Percentiles rank a stretch among this genome's conserved stretches.
These are phyloP conservation scores for Dendrocalamus sinicus DNA, from an alignment of 176 grass and related monocot species.

Conservation along the genomic window DNA sequence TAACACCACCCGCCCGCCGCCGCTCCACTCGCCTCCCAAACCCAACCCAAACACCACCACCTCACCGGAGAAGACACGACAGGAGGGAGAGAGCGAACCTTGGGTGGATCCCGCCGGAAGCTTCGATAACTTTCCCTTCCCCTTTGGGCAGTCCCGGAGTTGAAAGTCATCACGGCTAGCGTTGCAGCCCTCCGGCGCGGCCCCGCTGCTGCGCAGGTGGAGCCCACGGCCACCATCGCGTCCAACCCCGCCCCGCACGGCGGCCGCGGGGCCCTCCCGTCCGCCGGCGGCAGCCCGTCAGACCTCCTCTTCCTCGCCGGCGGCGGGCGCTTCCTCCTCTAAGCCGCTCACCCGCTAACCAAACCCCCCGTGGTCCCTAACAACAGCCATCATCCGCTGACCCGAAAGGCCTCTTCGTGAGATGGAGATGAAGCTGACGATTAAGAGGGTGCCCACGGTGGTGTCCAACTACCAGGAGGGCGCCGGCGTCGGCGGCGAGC, in stretches of 20 bases:
- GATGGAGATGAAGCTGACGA: conserved; percentile 86
- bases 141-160: conserved; percentile 33
- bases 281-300: conserved; percentile 88
- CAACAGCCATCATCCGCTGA: not conserved
- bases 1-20: conserved; percentile 24
- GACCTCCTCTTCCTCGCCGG: conserved; percentile 99
- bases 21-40: not conserved
- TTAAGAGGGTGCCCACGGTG: conserved; percentile 89
- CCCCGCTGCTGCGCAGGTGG: conserved; percentile 77
- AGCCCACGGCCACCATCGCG: conserved; percentile 50
- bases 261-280: conserved; percentile 90
- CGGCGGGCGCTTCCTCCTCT: conserved; percentile 58
- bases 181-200: conserved; percentile 86
- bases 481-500: conserved; percentile 10
- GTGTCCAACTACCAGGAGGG: conserved; percentile 92
- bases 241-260: conserved; percentile 82
- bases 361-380: not conserved
- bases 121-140: not conserved
- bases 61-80: conserved; percentile 36
- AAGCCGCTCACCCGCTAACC: not conserved
- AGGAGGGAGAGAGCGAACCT: not conserved
- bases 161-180: conserved; percentile 89
- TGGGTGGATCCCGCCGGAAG: not conserved
- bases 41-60: not conserved
- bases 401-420: not conserved